Base-by-base conservation (phyloP, 768 basidiomycete genomes). In the Obba rivulosa region DNA sequence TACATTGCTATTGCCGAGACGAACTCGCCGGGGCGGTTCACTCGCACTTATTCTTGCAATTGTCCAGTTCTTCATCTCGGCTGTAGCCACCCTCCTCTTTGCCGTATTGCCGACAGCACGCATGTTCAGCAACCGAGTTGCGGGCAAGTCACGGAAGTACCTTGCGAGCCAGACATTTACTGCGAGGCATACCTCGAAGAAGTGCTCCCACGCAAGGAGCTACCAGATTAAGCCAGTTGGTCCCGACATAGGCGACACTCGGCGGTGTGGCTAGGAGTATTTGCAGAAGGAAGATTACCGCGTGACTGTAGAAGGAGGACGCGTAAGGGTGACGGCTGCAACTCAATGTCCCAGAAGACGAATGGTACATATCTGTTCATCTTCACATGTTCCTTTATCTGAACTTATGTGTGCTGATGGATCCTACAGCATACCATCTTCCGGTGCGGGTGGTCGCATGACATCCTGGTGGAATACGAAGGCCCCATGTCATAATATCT, bases 131-230 rank as follows among this genome's bases (percentile, higher is more conserved):
- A 95, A 99, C 65, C 82, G 95, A 46, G 96, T 99, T 0, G 91
- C 87, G 0, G 88, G 95, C 43, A 97, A 95, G 70, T 85, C 85
- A 13, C 76, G 96, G 56, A 99, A 99, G 64, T 98, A 99, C 65
- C 87, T 99, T 39, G 96, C 96, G 8, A 93, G 86, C 54, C 96
- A 99, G 65, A 98, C 96, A 0, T 98, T 99, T 70, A 98, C 96
- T 0, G 96, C 95, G 0, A 89, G 87, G 48, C 98, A 99, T 66
- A 94, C 92, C 0, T 56, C 72, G 4, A 72, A 98, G 25, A 70
- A 73, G 37, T 63, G 70, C 41, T 68, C 69, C 41, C 28, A 13
- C 28, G 28, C 28, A 31, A 31, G 28, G 28, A 31, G 28, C 28
- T 31, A 31, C 28, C 28, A n/a, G n/a, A n/a, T n/a, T n/a, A n/a